Conservation (phyloP, 192 early-diverging fungal species). For the Backusella psychrophila region DNA sequence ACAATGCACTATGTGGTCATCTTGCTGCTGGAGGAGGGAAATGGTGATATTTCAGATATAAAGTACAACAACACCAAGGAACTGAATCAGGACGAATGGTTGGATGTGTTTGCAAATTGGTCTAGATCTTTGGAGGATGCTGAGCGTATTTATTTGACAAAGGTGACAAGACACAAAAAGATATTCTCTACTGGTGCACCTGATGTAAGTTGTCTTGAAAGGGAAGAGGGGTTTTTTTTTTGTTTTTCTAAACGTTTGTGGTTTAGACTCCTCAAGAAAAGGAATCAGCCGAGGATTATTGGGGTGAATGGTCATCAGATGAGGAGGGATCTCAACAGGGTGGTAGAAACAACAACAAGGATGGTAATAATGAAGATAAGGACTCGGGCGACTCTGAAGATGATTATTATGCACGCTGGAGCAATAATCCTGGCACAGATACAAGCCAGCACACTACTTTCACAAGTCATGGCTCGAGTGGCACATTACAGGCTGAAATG, state of each 20-base stretch:
- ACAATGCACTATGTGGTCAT: constrained; percentile 30
- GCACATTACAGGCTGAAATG: constrained; percentile 26
- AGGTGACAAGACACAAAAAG: constrained; percentile 17
- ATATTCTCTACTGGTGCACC: not conserved
- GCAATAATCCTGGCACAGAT: constrained; percentile 33
- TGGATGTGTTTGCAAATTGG: constrained; percentile 27
- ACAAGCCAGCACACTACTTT: not conserved
- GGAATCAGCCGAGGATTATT: constrained; percentile 36
- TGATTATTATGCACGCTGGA: constrained; percentile 35
- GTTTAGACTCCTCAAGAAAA: not conserved
- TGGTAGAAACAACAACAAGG: not conserved
- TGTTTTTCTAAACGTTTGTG: not conserved
- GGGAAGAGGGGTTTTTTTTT: not conserved
- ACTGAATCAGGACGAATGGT: constrained; percentile 30
- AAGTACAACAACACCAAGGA: constrained; percentile 41
- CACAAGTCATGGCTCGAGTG: not conserved
- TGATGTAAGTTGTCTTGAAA: constrained; percentile 10
- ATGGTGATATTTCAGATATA: constrained; percentile 29
- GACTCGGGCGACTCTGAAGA: constrained; percentile 29
- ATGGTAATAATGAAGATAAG: not conserved
- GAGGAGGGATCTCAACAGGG: constrained; percentile 10
- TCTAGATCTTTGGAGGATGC: constrained; percentile 35
- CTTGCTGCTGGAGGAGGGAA: constrained; percentile 30
- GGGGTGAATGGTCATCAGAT: constrained; percentile 42
- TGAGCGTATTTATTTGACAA: constrained; percentile 28